Evolutionary conservation across 176 grass and related monocot species (phyloP).

Genomic region (Aegilops sharonensis): DNA sequence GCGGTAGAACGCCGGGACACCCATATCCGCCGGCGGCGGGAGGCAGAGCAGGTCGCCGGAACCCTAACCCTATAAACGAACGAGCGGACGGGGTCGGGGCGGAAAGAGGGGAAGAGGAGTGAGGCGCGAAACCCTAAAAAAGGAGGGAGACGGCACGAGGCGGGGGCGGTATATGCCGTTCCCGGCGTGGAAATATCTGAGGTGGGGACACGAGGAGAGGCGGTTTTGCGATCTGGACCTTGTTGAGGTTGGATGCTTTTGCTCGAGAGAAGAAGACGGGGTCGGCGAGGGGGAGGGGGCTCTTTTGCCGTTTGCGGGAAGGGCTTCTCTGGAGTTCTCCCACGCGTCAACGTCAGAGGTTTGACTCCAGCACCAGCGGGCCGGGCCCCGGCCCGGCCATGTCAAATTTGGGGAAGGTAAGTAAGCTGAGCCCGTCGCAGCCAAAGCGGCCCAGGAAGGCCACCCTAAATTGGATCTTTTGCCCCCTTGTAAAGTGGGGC

Average conservation of each 20-base stretch:
- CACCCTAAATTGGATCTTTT: no score
- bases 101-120: neutral
- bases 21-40: constrained; percentile 40
- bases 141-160: neutral
- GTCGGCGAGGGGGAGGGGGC: no score
- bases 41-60: neutral
- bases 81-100: neutral
- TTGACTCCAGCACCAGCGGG: neutral
- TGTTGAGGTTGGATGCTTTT: neutral
- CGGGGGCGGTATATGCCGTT: neutral
- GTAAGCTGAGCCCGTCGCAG: neutral
- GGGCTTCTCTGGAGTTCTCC: neutral
- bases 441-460: no score
- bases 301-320: neutral
- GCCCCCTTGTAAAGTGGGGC: no score
- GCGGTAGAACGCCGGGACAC: constrained; percentile 91
- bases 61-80: constrained; percentile 42
- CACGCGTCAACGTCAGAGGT: neutral
- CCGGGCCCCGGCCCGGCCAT: no score
- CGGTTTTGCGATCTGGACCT: constrained; percentile 12
- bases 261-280: neutral
- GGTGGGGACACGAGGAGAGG: neutral
- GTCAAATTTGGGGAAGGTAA: no score
- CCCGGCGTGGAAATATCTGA: neutral
- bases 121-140: constrained; percentile 44